A percentile compares a stretch with the other conserved stretches of the same genome.
Conservation (phyloP, 306 rosid genomes). For the Acacia melanoxylon region DNA sequence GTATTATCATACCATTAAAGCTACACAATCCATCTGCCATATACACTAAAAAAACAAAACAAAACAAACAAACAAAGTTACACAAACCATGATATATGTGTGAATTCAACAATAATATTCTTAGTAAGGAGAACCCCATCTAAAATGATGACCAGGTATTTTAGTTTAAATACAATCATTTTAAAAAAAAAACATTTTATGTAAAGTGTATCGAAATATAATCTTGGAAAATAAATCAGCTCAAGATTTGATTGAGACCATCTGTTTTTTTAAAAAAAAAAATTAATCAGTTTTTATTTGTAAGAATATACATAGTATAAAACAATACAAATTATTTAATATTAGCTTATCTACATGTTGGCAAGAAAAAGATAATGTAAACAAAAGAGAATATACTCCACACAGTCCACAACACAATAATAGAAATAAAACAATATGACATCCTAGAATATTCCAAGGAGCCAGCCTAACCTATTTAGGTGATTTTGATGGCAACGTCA, state of each 20-base stretch:
- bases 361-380: constrained; percentile 42
- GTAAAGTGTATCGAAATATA: not conserved
- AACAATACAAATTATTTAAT: no score
- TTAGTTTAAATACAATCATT: not conserved
- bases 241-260: not conserved
- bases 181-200: not conserved
- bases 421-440: constrained; percentile 18
- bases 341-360: no score
- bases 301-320: no score
- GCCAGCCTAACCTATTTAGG: not conserved
- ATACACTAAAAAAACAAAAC: no score
- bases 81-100: not conserved
- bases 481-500: no score
- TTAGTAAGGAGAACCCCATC: not conserved
- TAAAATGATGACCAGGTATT: not conserved
- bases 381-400: constrained; percentile 51
- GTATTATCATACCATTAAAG: not conserved
- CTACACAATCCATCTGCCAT: no score
- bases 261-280: not conserved
- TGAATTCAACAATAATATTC: no score
- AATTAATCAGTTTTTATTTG: no score
- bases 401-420: constrained; percentile 23
- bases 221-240: not conserved
- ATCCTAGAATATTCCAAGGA: constrained; percentile 49
- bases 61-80: no score